phyloP scores from a whole-genome alignment of 225 moss, liverwort and hornwort genomes.

The Ulota crispa region DNA sequence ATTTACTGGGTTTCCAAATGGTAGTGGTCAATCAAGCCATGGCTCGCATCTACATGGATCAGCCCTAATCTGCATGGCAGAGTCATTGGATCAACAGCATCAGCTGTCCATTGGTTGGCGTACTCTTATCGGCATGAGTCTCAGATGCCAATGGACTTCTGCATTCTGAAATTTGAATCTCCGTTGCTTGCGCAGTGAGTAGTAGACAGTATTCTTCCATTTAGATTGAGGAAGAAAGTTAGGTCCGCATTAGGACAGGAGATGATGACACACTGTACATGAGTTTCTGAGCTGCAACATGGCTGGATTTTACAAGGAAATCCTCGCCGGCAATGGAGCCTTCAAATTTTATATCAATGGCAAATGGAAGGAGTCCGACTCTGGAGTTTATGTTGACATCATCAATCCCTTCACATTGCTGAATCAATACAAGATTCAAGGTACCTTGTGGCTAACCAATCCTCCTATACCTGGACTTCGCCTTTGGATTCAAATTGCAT shows the following conservation, averaged over 20 bases:
- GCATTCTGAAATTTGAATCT: not conserved
- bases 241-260: not conserved
- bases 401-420: conserved; percentile 29
- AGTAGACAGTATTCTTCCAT: not conserved
- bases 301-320: conserved; percentile 32
- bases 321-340: conserved; percentile 25
- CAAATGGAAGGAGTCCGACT: conserved; percentile 37
- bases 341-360: conserved; percentile 33
- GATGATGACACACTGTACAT: not conserved
- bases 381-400: conserved; percentile 22
- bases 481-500: not conserved
- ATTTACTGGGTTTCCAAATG: too few relatives aligned
- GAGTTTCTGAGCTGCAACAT: not conserved
- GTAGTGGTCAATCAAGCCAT: too few relatives aligned
- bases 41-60: too few relatives aligned
- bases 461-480: not conserved
- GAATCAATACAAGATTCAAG: conserved; percentile 29
- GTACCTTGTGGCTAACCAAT: not conserved
- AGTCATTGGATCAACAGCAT: not conserved
- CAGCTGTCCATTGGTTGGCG: not conserved
- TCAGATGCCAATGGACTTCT: conserved; percentile 1
- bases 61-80: not conserved
- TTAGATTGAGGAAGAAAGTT: not conserved
- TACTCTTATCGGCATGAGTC: not conserved
- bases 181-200: not conserved